Conservation (phyloP, 2,329 filamentous ascomycete species). For the Aotearoamyces nothofagi region DNA sequence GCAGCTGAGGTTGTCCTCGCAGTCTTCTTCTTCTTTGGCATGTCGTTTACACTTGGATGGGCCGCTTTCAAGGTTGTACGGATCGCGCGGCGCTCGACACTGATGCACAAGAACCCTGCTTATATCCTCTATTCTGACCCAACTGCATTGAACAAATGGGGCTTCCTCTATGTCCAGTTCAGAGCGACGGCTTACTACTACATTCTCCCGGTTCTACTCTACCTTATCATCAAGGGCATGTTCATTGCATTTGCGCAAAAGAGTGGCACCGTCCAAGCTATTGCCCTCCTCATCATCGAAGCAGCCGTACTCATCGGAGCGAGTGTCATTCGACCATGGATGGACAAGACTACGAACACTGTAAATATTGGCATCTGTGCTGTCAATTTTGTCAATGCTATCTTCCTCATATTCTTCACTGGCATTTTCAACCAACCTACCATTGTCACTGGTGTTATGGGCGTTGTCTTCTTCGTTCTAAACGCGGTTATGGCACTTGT, state of each 20-base stretch:
- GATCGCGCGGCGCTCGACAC: slow-evolving; percentile 74
- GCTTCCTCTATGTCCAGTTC: slow-evolving; percentile 94
- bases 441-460: slow-evolving; percentile 75
- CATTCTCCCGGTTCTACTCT: slow-evolving; percentile 63
- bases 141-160: slow-evolving; percentile 92
- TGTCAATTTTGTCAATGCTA: slow-evolving; percentile 79
- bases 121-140: slow-evolving; percentile 96
- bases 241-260: slow-evolving; percentile 73
- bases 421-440: slow-evolving; percentile 71
- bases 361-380: slow-evolving; percentile 90
- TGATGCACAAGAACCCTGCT: slow-evolving; percentile 89
- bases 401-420: slow-evolving; percentile 83
- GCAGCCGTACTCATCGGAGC: slow-evolving; percentile 61
- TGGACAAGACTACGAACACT: slow-evolving; percentile 96
- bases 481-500: slow-evolving; percentile 76
- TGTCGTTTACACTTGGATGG: slow-evolving; percentile 66
- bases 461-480: slow-evolving; percentile 75
- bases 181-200: slow-evolving; percentile 93
- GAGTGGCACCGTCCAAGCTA: slow-evolving; percentile 56
- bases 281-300: slow-evolving; percentile 75
- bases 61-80: slow-evolving; percentile 80
- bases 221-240: slow-evolving; percentile 76
- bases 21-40: slow-evolving; percentile 74
- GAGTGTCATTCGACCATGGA: slow-evolving; percentile 78
- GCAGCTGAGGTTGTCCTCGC: slow-evolving; percentile 74